Evolutionary conservation across 2,329 filamentous ascomycete species (phyloP).

Genomic region (Paracorniculantispora psalliotae): DNA sequence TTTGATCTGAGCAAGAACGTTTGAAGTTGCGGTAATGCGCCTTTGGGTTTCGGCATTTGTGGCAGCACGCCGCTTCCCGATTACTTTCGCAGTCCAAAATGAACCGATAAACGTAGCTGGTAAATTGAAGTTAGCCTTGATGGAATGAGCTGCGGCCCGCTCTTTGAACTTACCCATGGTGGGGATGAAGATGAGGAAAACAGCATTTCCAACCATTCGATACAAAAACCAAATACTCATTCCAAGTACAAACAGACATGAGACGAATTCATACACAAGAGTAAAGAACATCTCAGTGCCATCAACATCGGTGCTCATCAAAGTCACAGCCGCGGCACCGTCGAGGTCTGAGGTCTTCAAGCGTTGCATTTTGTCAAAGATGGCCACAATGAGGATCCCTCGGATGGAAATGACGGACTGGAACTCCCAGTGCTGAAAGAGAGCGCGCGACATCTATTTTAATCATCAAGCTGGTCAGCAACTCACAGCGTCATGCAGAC

Average conservation of each 20-base stretch:
- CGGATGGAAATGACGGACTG: background rate
- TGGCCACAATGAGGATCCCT: background rate
- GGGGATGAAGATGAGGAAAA: background rate
- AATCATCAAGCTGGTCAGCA: no score
- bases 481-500: no score
- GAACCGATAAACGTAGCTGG: background rate
- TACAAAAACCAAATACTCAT: background rate
- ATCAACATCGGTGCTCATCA: background rate
- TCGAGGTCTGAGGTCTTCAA: background rate
- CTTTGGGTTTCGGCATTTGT: background rate
- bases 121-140: background rate
- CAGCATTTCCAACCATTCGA: background rate
- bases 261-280: background rate
- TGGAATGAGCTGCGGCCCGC: no score
- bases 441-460: background rate
- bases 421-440: background rate
- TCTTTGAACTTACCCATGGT: background rate
- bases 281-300: no score
- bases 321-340: background rate
- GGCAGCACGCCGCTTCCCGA: background rate
- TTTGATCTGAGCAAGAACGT: constrained; percentile 2
- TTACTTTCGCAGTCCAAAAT: background rate
- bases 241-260: background rate
- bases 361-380: background rate
- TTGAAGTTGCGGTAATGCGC: constrained; percentile 2